phyloP scores from a whole-genome alignment of 2,329 filamentous ascomycete species.

The Bipolaris zeicola region DNA sequence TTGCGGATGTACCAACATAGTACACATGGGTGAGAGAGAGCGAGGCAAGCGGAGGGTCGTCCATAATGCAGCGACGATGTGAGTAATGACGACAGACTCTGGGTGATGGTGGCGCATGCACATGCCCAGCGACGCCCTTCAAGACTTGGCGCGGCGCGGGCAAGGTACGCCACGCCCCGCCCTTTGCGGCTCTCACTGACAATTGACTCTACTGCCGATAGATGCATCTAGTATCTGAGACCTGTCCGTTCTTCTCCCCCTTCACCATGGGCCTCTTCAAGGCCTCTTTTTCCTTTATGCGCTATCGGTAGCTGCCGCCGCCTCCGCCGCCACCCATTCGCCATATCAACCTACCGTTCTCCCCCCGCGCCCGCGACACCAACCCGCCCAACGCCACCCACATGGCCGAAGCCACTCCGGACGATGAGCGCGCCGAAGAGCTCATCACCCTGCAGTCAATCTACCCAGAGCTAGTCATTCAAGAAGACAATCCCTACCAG shows the following conservation, averaged over 20 bases:
- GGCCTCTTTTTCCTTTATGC: slow-evolving; percentile 15
- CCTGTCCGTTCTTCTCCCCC: slow-evolving; percentile 4
- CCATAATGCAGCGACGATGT: slow-evolving; percentile 44
- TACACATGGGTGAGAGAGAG: slow-evolving; percentile 94
- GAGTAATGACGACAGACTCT: background rate
- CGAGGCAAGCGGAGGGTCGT: slow-evolving; percentile 72
- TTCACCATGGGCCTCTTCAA: slow-evolving; percentile 23
- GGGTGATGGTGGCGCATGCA: slow-evolving; percentile 6
- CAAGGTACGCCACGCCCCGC: background rate
- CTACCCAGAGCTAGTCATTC: slow-evolving; percentile 63
- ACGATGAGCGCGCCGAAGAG: slow-evolving; percentile 66
- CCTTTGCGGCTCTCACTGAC: no score
- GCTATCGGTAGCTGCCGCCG: slow-evolving; percentile 16
- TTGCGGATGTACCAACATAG: slow-evolving; percentile 68
- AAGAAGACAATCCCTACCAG: slow-evolving; percentile 49
- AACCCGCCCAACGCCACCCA: background rate
- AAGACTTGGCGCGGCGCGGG: slow-evolving; percentile 11
- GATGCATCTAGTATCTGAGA: no score
- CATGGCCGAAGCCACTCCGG: slow-evolving; percentile 37
- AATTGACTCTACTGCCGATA: no score
- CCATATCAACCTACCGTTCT: slow-evolving; percentile 18
- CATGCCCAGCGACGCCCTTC: slow-evolving; percentile 4
- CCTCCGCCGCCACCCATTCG: slow-evolving; percentile 24
- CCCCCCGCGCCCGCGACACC: background rate
- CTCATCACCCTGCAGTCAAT: slow-evolving; percentile 65